Evolutionary conservation across 208 protist species (phyloP).

Genomic region (Porcisia hertigi): DNA sequence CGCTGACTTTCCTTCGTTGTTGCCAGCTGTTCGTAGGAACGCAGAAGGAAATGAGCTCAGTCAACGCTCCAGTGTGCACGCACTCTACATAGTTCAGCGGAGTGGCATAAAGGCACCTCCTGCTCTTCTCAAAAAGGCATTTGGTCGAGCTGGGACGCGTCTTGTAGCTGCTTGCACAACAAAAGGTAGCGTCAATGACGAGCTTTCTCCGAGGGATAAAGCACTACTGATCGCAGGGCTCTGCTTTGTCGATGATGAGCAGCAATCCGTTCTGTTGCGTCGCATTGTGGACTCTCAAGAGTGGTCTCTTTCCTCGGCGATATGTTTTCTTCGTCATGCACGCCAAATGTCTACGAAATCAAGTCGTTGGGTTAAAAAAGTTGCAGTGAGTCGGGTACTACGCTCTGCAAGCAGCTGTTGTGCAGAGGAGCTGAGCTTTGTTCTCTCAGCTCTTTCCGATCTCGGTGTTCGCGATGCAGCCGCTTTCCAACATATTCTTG

Average conservation of each 20-base stretch:
- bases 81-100: constrained; percentile 15
- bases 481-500: constrained; percentile 20
- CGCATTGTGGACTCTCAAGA: constrained; percentile 12
- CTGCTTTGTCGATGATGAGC: constrained; percentile 19
- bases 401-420: neutral
- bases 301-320: constrained; percentile 6
- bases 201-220: constrained; percentile 3
- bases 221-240: constrained; percentile 16
- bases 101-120: constrained; percentile 9
- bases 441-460: constrained; percentile 20
- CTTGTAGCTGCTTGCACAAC: constrained; percentile 11
- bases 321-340: constrained; percentile 15
- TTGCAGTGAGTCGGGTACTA: constrained; percentile 1
- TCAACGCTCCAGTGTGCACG: constrained; percentile 16
- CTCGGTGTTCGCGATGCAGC: constrained; percentile 23
- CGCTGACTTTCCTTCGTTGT: neutral
- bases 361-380: constrained; percentile 5
- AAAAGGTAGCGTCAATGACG: neutral
- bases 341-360: neutral
- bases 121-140: constrained; percentile 15
- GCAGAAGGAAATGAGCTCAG: constrained; percentile 4
- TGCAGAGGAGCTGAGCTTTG: constrained; percentile 16
- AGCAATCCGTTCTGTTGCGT: constrained; percentile 2
- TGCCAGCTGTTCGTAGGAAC: neutral
- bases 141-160: constrained; percentile 8